Base-by-base conservation (phyloP, 768 basidiomycete genomes). In the Amyloporia xantha region DNA sequence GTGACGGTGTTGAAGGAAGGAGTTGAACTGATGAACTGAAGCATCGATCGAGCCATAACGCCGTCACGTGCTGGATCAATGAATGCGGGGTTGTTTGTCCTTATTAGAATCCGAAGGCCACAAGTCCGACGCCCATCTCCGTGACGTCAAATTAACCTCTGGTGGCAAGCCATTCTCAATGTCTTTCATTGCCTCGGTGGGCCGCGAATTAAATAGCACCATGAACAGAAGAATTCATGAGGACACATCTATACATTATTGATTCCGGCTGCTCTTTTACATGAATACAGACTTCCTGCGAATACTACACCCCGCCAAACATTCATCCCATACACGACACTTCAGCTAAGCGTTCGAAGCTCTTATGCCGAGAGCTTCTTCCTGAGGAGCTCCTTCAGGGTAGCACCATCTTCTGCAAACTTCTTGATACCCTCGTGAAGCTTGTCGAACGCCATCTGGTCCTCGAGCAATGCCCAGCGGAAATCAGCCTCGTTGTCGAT, bases 361-460 rank as follows among this genome's bases (percentile, higher is more conserved):
- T 12, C 19, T 60, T 51, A 68, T 35, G 77, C 80, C 35, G 68
- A 65, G 48, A 90, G 63, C 67, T 85, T 88, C 70, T 81, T 55
- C 68, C 76, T 82, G 66, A 99, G 75, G 56, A 90, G 65, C 11
- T 70, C 67, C 78, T 95, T 96, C 71, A 99, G 83, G 2, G 88
- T 81, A 64, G 82, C 78, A 50, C 91, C 92, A 62, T 98, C 96
- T 73, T 89, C 92, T 44, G 92, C 94, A 65, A 99, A 99, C 71
- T 95, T 96, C 75, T 83, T 84, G 76, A 99, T 96, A 61, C 96
- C 96, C 73, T 97, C 91, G 68, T 96, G 91, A 48, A 97, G 77
- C 76, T 98, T 97, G 68, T 97, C 95, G 65, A 92, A 95, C n/a
- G 95, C 93, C 94, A 97, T 96, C 64, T 77, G 71, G 69, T 97